Conservation (phyloP, 805 yeast species). For the Maudiozyma saulgeensis region DNA sequence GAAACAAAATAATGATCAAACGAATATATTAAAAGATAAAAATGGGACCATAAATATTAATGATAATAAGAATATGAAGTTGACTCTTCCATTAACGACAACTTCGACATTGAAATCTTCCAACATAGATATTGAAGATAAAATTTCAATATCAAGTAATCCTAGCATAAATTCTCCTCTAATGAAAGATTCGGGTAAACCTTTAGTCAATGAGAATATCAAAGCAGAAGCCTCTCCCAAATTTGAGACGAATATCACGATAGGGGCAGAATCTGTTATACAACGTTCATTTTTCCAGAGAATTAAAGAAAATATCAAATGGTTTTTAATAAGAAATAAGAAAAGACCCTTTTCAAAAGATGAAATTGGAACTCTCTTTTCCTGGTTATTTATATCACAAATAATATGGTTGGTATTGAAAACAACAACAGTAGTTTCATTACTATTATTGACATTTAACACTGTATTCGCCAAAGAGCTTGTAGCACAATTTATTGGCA, state of each 20-base stretch:
- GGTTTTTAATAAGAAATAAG: constrained; percentile 66
- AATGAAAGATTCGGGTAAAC: too few species aligned
- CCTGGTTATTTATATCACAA: constrained; percentile 86
- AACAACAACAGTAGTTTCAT: constrained; percentile 83
- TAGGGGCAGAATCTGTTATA: background rate
- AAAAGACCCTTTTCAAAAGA: constrained; percentile 76
- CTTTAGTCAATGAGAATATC: too few species aligned
- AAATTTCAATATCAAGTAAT: too few species aligned
- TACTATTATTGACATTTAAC: constrained; percentile 62
- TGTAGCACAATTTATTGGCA: constrained; percentile 75
- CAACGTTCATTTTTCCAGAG: background rate
- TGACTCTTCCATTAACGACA: too few species aligned
- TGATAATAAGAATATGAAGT: too few species aligned
- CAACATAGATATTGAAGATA: too few species aligned
- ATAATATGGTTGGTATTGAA: constrained; percentile 68
- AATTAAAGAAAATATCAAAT: constrained; percentile 49
- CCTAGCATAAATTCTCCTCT: too few species aligned
- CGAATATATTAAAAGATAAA: too few species aligned
- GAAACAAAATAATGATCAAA: too few species aligned
- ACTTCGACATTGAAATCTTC: too few species aligned
- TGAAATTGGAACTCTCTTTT: constrained; percentile 76
- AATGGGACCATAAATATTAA: too few species aligned
- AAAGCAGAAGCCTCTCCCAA: background rate
- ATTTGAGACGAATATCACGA: background rate
- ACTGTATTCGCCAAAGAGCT: constrained; percentile 82